phyloP scores from a whole-genome alignment of 2,329 filamentous ascomycete species.

The Colletotrichum spaethianum region DNA sequence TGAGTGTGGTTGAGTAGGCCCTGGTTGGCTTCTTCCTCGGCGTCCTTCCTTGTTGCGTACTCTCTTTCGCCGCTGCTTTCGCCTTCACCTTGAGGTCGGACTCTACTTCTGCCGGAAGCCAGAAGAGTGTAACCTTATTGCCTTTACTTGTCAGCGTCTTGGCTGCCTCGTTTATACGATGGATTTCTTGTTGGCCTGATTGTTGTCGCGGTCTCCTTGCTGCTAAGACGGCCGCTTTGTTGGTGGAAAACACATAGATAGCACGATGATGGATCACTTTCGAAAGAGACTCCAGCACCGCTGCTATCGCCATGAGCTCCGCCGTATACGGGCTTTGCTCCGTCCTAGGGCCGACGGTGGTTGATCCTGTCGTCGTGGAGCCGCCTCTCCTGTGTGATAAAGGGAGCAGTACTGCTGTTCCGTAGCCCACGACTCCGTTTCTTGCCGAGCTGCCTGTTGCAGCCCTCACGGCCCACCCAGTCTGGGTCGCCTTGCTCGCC shows the following conservation, averaged over 20 bases:
- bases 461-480: background rate
- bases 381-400: background rate
- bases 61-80: conserved; percentile 1
- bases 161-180: background rate
- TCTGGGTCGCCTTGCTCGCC: background rate
- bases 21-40: conserved; percentile 5
- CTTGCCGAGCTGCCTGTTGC: background rate
- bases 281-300: background rate
- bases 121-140: conserved; percentile 6
- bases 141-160: background rate
- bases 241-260: background rate
- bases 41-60: background rate
- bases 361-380: background rate
- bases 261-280: background rate
- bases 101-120: background rate
- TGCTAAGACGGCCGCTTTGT: background rate
- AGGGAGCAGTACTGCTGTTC: background rate
- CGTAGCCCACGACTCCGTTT: background rate
- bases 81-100: background rate
- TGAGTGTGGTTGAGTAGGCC: conserved; percentile 1
- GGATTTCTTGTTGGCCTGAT: background rate
- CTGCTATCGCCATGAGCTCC: background rate
- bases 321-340: background rate
- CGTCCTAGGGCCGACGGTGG: background rate
- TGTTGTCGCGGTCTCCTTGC: background rate